Conservation (phyloP, 2,329 filamentous ascomycete species). For the Zasmidium citrigriseum region DNA sequence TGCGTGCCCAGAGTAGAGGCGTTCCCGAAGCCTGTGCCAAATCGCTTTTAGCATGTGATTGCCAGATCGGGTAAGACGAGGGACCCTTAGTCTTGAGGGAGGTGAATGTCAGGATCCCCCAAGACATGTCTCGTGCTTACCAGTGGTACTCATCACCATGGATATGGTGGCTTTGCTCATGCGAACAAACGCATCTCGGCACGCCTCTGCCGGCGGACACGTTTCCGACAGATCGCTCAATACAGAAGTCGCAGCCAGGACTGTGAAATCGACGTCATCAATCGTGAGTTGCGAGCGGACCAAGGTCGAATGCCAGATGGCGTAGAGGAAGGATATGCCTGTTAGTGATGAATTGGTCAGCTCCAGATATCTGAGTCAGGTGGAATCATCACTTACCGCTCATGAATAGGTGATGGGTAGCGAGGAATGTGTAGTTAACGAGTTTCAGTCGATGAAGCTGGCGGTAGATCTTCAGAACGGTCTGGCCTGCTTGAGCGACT, state of each 20-base stretch:
- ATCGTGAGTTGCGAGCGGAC: slow-evolving; percentile 84
- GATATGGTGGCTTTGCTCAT: slow-evolving; percentile 95
- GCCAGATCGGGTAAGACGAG: not conserved
- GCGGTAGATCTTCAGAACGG: slow-evolving; percentile 85
- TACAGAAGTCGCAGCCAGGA: slow-evolving; percentile 89
- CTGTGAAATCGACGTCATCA: slow-evolving; percentile 97
- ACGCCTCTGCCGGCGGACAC: slow-evolving; percentile 91
- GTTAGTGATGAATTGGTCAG: slow-evolving; percentile 16
- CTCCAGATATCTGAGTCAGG: not conserved
- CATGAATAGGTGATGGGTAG: slow-evolving; percentile 96
- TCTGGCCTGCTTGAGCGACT: slow-evolving; percentile 91
- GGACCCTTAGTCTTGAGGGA: not conserved
- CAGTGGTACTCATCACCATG: slow-evolving; percentile 77
- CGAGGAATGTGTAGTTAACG: slow-evolving; percentile 94
- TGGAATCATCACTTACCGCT: slow-evolving; percentile 62
- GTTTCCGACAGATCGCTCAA: slow-evolving; percentile 90
- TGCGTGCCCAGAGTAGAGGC: slow-evolving; percentile 32
- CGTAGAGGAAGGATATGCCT: slow-evolving; percentile 89
- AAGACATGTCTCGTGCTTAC: not conserved
- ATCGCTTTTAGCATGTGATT: not conserved
- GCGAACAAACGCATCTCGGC: slow-evolving; percentile 88
- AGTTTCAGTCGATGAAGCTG: slow-evolving; percentile 84
- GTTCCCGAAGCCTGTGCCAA: slow-evolving; percentile 69
- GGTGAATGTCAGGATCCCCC: not conserved
- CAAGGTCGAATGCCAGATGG: slow-evolving; percentile 92